Evolutionary conservation across 2,329 filamentous ascomycete species (phyloP).

Genomic region (Sclerotinia subarctica): DNA sequence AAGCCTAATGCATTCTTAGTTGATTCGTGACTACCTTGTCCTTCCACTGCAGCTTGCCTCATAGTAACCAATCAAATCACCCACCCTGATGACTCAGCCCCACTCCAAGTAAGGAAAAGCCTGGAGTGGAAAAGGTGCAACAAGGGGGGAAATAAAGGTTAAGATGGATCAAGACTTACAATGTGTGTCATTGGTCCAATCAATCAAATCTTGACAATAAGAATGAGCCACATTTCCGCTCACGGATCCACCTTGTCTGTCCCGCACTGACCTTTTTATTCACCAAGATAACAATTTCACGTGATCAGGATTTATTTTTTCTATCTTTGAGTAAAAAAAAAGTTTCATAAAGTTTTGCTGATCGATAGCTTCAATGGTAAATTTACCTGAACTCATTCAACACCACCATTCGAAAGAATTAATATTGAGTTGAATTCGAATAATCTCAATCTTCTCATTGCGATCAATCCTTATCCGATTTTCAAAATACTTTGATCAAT

Average conservation of each 20-base stretch:
- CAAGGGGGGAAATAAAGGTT: neutral
- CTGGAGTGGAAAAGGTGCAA: neutral
- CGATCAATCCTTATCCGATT: neutral
- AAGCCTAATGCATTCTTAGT: constrained; percentile 10
- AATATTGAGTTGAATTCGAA: neutral
- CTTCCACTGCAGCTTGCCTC: neutral
- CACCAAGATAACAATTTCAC: neutral
- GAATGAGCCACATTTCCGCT: constrained; percentile 1
- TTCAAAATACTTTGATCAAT: neutral
- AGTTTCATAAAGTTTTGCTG: constrained; percentile 14
- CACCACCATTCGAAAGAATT: neutral
- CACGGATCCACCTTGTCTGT: neutral
- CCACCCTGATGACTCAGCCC: neutral
- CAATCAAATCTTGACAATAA: neutral
- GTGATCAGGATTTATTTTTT: constrained; percentile 17
- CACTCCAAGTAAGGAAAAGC: neutral
- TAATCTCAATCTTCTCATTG: neutral
- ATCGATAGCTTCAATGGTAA: constrained; percentile 9
- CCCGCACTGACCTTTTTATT: neutral
- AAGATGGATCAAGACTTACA: neutral
- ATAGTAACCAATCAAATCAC: neutral
- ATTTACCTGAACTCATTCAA: constrained; percentile 14
- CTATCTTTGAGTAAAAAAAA: constrained; percentile 18
- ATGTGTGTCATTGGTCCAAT: neutral
- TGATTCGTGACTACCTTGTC: neutral